Evolutionary conservation across 306 rosid species (phyloP), one percentile per base, ranked within the genome.

Genomic region (Lupinus albus): DNA sequence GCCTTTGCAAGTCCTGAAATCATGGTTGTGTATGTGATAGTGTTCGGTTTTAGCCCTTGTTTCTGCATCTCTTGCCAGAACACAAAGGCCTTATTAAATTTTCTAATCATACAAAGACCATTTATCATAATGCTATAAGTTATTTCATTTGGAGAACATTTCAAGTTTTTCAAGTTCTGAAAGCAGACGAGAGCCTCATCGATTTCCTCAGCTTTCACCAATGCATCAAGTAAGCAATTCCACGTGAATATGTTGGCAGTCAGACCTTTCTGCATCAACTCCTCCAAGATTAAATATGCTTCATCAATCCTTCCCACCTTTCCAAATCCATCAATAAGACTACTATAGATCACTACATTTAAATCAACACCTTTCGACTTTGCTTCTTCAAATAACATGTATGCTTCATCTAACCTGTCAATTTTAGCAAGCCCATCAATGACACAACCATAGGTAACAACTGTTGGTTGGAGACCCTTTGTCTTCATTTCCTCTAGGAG

Each of bases 31-130:
- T 88, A 89, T 41, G 96, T 89, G 70, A 83, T 61, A 44, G 83
- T 77, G 64, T 93, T 88, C 45, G 98, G 98, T 63, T 84, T 78
- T 48, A 93, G 58, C 74, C 96, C 96, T 42, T 82, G 76, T 73
- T 89, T 93, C 87, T 84, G 87, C 98, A 93, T 89, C 84, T 89
- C 98, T 82, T 93, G 96, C 97, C 98, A 93, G 82, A 83, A 93
- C 38, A 93, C 94, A 58, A 87, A 93, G 30, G 97, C 97, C 91
- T 89, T 93, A 58, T 83, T 93, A 81, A 93, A 93, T 77, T 93
- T 93, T 76, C 94, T 80, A 66, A 93, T 71, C 78, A 76, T 79
- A 62, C 98, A 93, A 60, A 93, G 92, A 56, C 98, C 98, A 71
- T 93, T 81, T 77, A 93, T 89, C 89, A 93, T 85, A 82, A 93